Evolutionary conservation across 2,329 filamentous ascomycete genomes (phyloP), one percentile per base, ranked within the genome.

Genomic region (Zopfia rhizophila): DNA sequence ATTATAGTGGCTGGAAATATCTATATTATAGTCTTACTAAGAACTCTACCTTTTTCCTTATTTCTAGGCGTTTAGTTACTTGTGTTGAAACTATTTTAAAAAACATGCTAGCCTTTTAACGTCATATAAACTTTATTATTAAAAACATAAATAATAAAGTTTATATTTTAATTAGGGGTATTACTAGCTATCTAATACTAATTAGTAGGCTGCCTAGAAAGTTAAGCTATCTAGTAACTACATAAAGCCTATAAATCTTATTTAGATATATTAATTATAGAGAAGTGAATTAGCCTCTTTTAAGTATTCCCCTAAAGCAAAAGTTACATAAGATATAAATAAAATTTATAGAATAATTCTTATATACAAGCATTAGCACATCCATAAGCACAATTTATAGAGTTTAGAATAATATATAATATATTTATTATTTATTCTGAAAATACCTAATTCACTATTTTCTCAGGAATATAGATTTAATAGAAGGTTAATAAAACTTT

Each of bases 141-240:
- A 14, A 24, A 28, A 31, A 25, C 14, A 36, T 50, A 30, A 28
- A 45, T 10, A 21, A 33, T n/a, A 23, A 40, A 36, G 12, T 50
- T 19, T 21, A 40, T 2, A 50, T 50, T 12, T 40, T 13, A 7
- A 24, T 50, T 7, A 24, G 28, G 23, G 27, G 36, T 7, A 32
- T 50, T 12, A 50, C 39, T 12, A 41, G 14, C 11, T 16, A 27
- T 7, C 25, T 36, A 16, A 45, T 19, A 13, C n/a, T 27, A 13
- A 50, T 50, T 10, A 50, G 46, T 31, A 35, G 46, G n/a, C 37
- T 50, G 40, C 46, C 46, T 3, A 30, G 22, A 13, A 23, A 7
- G 11, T 38, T 48, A 18, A 11, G 19, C 10, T n/a, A 28, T 21
- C 17, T 48, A n/a, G 27, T 48, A 6, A n/a, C 4, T 35, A 19